Evolutionary conservation across 2,329 filamentous ascomycete species (phyloP).

Genomic region (Bimuria novae-zelandiae): DNA sequence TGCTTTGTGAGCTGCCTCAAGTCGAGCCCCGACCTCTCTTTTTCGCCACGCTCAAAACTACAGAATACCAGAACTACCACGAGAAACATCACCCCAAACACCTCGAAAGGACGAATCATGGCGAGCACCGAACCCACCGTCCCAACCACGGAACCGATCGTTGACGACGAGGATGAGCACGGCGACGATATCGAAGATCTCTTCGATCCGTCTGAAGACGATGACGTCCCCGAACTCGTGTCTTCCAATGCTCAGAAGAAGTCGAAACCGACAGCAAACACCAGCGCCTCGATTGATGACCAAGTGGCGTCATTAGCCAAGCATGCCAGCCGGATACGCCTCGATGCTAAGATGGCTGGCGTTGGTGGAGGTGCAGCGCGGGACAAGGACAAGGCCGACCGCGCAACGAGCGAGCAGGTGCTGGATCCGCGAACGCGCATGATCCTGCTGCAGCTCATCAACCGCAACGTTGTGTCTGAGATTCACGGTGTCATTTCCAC

Average conservation of each 20-base stretch:
- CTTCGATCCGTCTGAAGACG: conserved; percentile 61
- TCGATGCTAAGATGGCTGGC: conserved; percentile 65
- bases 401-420: conserved; percentile 93
- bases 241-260: conserved; percentile 71
- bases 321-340: conserved; percentile 82
- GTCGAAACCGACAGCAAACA: conserved; percentile 74
- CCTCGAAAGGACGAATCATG: conserved; percentile 3
- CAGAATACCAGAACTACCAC: no score
- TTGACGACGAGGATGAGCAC: conserved; percentile 59
- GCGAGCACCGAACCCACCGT: conserved; percentile 9
- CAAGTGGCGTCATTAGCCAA: conserved; percentile 83
- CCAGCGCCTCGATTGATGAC: conserved; percentile 78
- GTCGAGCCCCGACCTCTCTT: background rate
- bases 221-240: conserved; percentile 61
- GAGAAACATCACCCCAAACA: background rate
- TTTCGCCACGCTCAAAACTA: background rate
- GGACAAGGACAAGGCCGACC: conserved; percentile 86
- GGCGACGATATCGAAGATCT: conserved; percentile 69
- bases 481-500: conserved; percentile 95
- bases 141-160: conserved; percentile 9
- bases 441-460: conserved; percentile 96
- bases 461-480: conserved; percentile 84
- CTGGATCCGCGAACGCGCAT: conserved; percentile 92
- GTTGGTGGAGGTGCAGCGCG: conserved; percentile 50
- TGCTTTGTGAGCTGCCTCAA: no score